Evolutionary conservation across 2,329 filamentous ascomycete genomes (phyloP), one percentile per base, ranked within the genome.

Genomic region (Chaetomiaceae sp.): DNA sequence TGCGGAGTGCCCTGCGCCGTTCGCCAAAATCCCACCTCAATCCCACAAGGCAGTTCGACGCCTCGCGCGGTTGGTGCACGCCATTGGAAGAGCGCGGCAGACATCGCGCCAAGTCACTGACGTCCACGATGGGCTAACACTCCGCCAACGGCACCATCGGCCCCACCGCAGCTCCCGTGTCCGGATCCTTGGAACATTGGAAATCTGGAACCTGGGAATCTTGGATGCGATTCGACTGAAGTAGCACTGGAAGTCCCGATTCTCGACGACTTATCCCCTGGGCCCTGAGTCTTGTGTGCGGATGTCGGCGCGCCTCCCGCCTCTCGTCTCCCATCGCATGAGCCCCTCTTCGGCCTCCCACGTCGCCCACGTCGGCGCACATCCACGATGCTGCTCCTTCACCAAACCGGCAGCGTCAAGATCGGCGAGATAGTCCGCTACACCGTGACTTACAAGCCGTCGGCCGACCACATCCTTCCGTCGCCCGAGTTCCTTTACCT

Each of bases 401-500:
- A 96, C 70, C 93, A 97, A 72, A 78, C 86, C 58, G 93, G 93
- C 64, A 89, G 81, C 72, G 86, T 97, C 67, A 95, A 92, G 70
- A 87, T 97, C 58, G 93, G 93, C 66, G 91, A 97, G 72, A 86
- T 96, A 34, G 83, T 96, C 57, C 86, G 93, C 73, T 95, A 85
- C 64, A 96, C 88, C 8, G 75, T 97, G 59, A 96, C 90, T 44
- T 99, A 99, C 70, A 93, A 86, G 1, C 93, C 93, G 4, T 85
- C 86, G 34, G 78, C 83, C 63, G 93, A 97, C 69, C 89, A 89
- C 60, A 95, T 96, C 65, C 78, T 96, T 3, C 93, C 93, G 4
- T 86, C 89, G 4, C 92, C 92, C 23, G 75, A 86, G 58, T 78
- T 83, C 61, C 81, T 99, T 33, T 82, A 89, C 69, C 81, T 99